A percentile compares a stretch with the other conserved stretches of the same genome.
Conservation (phyloP, 805 yeast genomes). For the Maudiozyma serrabonitensis region DNA sequence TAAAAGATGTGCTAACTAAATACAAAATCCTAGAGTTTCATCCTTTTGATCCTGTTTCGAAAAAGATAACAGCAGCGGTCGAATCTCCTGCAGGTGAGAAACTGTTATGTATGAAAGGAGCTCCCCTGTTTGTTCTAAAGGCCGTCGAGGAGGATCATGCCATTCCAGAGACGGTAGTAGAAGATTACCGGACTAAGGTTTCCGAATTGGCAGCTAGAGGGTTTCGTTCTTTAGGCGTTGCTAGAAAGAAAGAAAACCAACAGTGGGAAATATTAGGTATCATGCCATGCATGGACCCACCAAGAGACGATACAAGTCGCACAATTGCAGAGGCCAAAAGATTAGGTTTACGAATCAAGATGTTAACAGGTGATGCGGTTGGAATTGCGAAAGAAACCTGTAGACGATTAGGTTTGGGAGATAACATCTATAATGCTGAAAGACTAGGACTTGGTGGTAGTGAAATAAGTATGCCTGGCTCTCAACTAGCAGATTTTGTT, state of each 20-base stretch:
- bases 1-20: slow-evolving; percentile 83
- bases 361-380: slow-evolving; percentile 98
- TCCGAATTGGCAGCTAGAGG: slow-evolving; percentile 97
- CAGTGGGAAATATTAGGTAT: slow-evolving; percentile 97
- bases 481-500: slow-evolving; percentile 93
- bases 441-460: slow-evolving; percentile 93
- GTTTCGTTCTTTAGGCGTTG: slow-evolving; percentile 97
- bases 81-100: slow-evolving; percentile 94
- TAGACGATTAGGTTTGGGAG: slow-evolving; percentile 93
- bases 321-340: slow-evolving; percentile 85
- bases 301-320: slow-evolving; percentile 95
- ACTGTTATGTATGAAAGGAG: slow-evolving; percentile 94
- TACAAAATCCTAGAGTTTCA: slow-evolving; percentile 92
- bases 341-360: slow-evolving; percentile 90
- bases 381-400: slow-evolving; percentile 98
- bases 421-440: slow-evolving; percentile 93
- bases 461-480: slow-evolving; percentile 95
- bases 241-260: slow-evolving; percentile 96
- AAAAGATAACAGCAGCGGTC: slow-evolving; percentile 89
- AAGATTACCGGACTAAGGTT: slow-evolving; percentile 91
- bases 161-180: slow-evolving; percentile 85
- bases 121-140: slow-evolving; percentile 92
- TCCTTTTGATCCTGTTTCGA: slow-evolving; percentile 96
- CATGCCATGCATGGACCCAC: slow-evolving; percentile 98
- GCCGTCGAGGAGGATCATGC: slow-evolving; percentile 97